A percentile compares a stretch with the other conserved stretches of the same genome.
Conservation (phyloP, 2,329 filamentous ascomycete species). For the Chaetomium sp. region DNA sequence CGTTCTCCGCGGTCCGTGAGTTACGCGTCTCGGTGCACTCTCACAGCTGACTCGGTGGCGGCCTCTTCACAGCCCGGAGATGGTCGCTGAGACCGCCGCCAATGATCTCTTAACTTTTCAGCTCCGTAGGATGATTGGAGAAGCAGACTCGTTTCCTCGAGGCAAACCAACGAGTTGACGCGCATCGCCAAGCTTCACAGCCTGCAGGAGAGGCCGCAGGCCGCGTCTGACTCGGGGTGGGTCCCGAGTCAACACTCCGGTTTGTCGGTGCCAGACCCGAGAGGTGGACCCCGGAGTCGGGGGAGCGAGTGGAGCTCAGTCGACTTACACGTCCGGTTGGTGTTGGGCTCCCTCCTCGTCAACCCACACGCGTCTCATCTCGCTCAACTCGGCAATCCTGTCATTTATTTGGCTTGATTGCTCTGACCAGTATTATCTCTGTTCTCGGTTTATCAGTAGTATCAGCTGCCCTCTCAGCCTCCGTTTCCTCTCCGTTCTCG, state of each 20-base stretch:
- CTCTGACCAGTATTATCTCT: no score
- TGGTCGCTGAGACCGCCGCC: not conserved
- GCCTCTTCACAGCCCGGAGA: not conserved
- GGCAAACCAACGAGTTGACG: not conserved
- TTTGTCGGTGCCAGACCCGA: constrained; percentile 7
- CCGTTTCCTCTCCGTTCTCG: constrained; percentile 4
- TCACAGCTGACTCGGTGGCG: not conserved
- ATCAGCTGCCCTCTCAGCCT: not conserved
- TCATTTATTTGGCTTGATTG: not conserved
- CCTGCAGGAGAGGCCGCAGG: not conserved
- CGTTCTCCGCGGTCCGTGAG: not conserved
- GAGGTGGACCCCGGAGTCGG: constrained; percentile 5
- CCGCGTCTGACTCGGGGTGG: not conserved
- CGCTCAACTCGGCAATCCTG: not conserved
- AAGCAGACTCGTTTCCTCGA: not conserved
- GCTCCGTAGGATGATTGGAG: constrained; percentile 6
- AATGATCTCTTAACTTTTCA: not conserved
- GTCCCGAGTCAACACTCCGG: not conserved
- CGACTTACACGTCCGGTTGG: not conserved
- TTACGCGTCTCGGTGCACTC: not conserved
- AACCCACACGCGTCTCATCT: not conserved
- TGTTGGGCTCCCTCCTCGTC: not conserved
- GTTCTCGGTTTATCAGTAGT: not conserved
- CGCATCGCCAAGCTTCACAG: not conserved
- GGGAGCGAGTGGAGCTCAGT: not conserved